Conservation (phyloP, 1,284 basidiomycete genomes). For the Fomitopsis schrenkii region DNA sequence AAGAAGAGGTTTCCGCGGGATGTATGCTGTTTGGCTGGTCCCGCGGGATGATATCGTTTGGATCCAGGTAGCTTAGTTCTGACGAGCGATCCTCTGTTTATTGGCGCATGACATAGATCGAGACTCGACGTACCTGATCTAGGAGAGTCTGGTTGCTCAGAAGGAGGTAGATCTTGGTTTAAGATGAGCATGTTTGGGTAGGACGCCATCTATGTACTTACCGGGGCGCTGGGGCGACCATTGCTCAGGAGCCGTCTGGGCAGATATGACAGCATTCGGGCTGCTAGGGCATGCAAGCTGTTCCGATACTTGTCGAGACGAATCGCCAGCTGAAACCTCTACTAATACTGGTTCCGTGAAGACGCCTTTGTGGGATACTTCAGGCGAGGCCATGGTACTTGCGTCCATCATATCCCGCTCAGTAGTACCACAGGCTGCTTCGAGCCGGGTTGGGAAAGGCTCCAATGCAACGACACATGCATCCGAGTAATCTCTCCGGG, state of each 20-base stretch:
- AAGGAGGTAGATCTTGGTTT: not conserved
- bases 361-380: not conserved
- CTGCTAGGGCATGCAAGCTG: not conserved
- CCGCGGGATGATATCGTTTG: not conserved
- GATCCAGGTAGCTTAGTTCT: not conserved
- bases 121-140: not conserved
- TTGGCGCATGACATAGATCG: not conserved
- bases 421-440: not conserved
- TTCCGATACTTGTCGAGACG: not conserved
- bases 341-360: not conserved
- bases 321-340: not conserved
- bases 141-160: not conserved
- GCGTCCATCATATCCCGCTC: not conserved
- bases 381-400: not conserved
- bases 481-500: not conserved
- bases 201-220: not conserved
- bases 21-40: not conserved
- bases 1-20: not conserved
- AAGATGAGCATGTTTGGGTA: no score
- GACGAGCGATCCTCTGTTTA: not conserved
- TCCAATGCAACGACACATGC: not conserved
- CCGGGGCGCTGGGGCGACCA: not conserved
- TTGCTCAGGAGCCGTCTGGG: conserved; percentile 1
- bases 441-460: not conserved
- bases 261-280: not conserved